Percentiles rank a stretch among this genome's conserved stretches.
Evolutionary conservation across 257 asterid species (phyloP).

Genomic region (Avicennia marina): DNA sequence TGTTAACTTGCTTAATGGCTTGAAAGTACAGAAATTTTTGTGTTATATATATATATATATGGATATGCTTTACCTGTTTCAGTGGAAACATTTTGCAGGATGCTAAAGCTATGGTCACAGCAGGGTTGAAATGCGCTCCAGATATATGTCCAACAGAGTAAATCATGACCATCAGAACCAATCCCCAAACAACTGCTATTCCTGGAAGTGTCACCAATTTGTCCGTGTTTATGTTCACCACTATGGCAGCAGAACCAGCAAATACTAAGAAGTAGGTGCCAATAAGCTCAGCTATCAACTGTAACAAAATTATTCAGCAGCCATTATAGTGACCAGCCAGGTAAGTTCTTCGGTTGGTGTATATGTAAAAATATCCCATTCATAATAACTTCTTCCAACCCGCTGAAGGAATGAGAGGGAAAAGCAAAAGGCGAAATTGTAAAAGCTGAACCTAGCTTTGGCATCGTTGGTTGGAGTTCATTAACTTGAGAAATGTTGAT

Average conservation of each 20-base stretch:
- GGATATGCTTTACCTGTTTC: constrained; percentile 79
- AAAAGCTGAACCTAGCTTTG: neutral
- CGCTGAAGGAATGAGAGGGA: neutral
- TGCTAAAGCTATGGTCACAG: constrained; percentile 85
- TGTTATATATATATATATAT: too few relatives aligned
- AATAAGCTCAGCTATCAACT: constrained; percentile 73
- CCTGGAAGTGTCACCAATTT: constrained; percentile 66
- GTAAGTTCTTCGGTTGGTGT: neutral
- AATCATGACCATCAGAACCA: constrained; percentile 77
- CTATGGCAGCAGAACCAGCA: constrained; percentile 66
- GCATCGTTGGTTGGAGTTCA: neutral
- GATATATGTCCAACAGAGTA: constrained; percentile 85
- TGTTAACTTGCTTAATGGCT: neutral
- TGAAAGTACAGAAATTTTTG: neutral
- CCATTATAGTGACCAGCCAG: neutral
- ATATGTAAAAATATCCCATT: neutral
- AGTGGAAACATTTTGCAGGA: constrained; percentile 69
- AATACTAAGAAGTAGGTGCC: constrained; percentile 81
- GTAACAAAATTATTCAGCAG: neutral
- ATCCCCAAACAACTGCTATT: constrained; percentile 72
- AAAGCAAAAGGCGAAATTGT: neutral
- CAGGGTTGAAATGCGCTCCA: constrained; percentile 93
- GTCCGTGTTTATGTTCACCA: constrained; percentile 56
- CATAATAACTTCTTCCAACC: neutral
- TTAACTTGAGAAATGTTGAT: neutral